Evolutionary conservation across 2,329 filamentous ascomycete species (phyloP), one percentile per base, ranked within the genome.

Genomic region (Monosporascus sp.): DNA sequence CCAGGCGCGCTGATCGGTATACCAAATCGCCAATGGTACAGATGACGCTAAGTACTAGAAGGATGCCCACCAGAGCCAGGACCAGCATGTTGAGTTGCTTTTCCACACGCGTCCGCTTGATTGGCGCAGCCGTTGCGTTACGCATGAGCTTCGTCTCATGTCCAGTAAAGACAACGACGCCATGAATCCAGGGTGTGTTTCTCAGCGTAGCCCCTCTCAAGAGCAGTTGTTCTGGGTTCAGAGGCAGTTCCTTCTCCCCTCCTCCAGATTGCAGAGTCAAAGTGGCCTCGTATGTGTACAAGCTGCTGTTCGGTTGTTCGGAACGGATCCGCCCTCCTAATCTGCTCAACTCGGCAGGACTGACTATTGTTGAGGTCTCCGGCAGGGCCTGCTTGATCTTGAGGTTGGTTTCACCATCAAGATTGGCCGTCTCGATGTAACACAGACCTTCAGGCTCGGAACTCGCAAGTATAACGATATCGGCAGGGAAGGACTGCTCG

Each of bases 141-240:
- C 94, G 87, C 94, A 99, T 97, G 58, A 99, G 81, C 73, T 99
- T 99, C 7, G 94, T 97, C 75, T 99, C 94, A 72, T 99, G 94
- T 50, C 94, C 94, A 3, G 91, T 96, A 66, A 97, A 99, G 17
- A 99, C 93, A 52, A 99, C 94, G 19, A 96, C 83, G 40, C 93
- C 94, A 69, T 99, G 91, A 48, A 97, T 85, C 93, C 94, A 99
- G 31, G 92, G 93, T 1, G 94, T 99, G 66, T 99, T 99, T 63
- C 94, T 84, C 53, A 99, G 77, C 1, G 92, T 97, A 22, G 94
- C 94, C 58, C 94, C 94, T 77, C 94, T 86, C 36, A 99, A 82
- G 19, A 99, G 79, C 41, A 99, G 81, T 71, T 99, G 94, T 68
- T 99, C 94, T 0, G 94, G 94, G 60, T 89, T 89, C 52, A 99